Percentiles rank a stretch among this genome's conserved stretches.
phyloP scores from a whole-genome alignment of 31 red algal genomes.

The Porphyra umbilicalis region DNA sequence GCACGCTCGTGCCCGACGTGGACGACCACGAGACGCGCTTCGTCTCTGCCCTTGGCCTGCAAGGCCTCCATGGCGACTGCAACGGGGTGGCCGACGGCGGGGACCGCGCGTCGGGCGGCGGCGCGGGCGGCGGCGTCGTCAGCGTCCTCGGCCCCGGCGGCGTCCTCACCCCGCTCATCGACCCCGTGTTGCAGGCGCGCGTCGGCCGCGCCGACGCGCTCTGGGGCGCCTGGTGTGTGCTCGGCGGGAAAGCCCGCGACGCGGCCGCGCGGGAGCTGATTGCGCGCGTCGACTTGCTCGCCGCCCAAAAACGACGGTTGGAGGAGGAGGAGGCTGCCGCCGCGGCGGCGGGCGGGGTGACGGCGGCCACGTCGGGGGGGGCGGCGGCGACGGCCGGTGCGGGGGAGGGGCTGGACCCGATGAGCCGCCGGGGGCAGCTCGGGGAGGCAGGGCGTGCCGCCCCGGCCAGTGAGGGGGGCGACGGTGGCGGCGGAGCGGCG shows the following conservation, averaged over 20 bases:
- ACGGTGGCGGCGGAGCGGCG: too few relatives aligned
- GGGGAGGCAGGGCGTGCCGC: too few relatives aligned
- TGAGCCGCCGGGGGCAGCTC: neutral
- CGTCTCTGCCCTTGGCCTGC: conserved; percentile 41
- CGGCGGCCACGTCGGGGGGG: too few relatives aligned
- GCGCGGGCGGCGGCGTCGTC: neutral
- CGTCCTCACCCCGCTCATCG: too few relatives aligned
- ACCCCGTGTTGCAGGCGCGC: conserved; percentile 39
- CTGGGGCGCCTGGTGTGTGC: conserved; percentile 74
- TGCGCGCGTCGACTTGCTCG: conserved; percentile 31
- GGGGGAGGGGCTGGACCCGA: neutral
- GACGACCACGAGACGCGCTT: conserved; percentile 33
- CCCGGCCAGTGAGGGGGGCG: too few relatives aligned
- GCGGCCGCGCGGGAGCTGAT: conserved; percentile 30
- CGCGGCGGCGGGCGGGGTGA: too few relatives aligned
- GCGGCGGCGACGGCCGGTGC: neutral
- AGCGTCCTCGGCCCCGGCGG: too few relatives aligned
- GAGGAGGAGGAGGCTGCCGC: neutral
- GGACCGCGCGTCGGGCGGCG: neutral
- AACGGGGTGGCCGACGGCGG: conserved; percentile 8
- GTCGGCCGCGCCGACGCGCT: conserved; percentile 30
- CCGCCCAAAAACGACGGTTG: conserved; percentile 12
- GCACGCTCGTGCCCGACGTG: conserved; percentile 32
- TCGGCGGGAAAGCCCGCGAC: conserved; percentile 46
- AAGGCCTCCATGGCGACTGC: conserved; percentile 59